A percentile compares a stretch with the other conserved stretches of the same genome.
Conservation (phyloP, 805 yeast genomes). For the Naumovozyma baii region DNA sequence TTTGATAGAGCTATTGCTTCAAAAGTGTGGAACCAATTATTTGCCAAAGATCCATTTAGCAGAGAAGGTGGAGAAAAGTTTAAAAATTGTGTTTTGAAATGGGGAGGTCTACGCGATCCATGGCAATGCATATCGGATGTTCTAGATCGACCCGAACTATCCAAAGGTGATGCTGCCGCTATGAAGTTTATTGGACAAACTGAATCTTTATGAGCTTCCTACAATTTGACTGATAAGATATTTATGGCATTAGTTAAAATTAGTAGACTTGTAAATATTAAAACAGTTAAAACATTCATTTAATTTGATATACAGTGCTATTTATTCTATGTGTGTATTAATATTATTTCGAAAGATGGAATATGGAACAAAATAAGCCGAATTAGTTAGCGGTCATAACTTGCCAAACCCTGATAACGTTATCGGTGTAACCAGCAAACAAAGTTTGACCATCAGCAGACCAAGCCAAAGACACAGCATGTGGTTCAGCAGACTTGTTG, state of each 20-base stretch:
- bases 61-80: conserved; percentile 69
- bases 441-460: conserved; percentile 99
- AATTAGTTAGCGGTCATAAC: conserved; percentile 67
- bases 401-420: conserved; percentile 99
- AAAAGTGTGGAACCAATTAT: conserved; percentile 68
- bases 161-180: conserved; percentile 59
- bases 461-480: conserved; percentile 97
- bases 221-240: too few species aligned
- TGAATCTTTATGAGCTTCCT: conserved; percentile 11
- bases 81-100: conserved; percentile 57
- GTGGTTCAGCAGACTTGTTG: conserved; percentile 90
- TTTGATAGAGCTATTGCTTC: conserved; percentile 90
- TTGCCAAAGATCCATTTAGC: conserved; percentile 59
- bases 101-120: conserved; percentile 93
- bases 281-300: too few species aligned
- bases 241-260: too few species aligned
- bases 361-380: neutral
- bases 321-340: too few species aligned
- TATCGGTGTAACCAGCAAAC: conserved; percentile 99
- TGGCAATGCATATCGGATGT: conserved; percentile 80
- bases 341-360: neutral
- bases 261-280: too few species aligned
- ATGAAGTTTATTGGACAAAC: conserved; percentile 45
- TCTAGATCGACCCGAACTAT: conserved; percentile 51
- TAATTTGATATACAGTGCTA: too few species aligned